These are phyloP conservation scores for Aureobasidium sp. DNA, from an alignment of 2,329 filamentous ascomycete species.

Conservation along the genomic window DNA sequence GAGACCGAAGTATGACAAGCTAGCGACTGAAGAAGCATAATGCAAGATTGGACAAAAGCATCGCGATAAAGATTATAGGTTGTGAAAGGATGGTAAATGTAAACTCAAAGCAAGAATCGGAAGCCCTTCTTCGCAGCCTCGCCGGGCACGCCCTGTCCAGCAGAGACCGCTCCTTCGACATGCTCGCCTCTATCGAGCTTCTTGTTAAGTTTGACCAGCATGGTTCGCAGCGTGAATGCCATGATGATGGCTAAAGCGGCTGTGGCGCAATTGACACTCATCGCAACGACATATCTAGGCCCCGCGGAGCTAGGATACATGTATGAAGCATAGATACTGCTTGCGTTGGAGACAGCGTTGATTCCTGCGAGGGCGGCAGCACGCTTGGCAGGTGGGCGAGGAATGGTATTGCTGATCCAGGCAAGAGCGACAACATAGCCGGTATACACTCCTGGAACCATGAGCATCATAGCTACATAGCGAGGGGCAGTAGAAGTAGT, in stretches of 20 bases:
- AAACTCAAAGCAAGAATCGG: slow-evolving; percentile 58
- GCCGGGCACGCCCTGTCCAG: slow-evolving; percentile 1
- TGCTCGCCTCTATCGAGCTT: slow-evolving; percentile 59
- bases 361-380: slow-evolving; percentile 50
- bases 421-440: slow-evolving; percentile 56
- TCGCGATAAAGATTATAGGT: too few relatives aligned
- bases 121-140: slow-evolving; percentile 51
- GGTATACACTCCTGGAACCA: slow-evolving; percentile 46
- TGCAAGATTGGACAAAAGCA: too few relatives aligned
- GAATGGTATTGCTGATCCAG: slow-evolving; percentile 47
- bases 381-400: slow-evolving; percentile 48
- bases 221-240: slow-evolving; percentile 55
- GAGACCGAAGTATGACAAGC: too few relatives aligned
- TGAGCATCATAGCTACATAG: slow-evolving; percentile 32
- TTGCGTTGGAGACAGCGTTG: slow-evolving; percentile 48
- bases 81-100: too few relatives aligned
- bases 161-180: slow-evolving; percentile 47
- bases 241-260: slow-evolving; percentile 57
- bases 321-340: slow-evolving; percentile 47
- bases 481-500: slow-evolving; percentile 26
- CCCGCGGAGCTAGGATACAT: slow-evolving; percentile 37
- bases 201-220: slow-evolving; percentile 60
- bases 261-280: slow-evolving; percentile 62
- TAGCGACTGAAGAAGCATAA: too few relatives aligned
- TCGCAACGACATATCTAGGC: slow-evolving; percentile 42